phyloP scores from a whole-genome alignment of 768 basidiomycete genomes.

The Hypholoma sublateritium region DNA sequence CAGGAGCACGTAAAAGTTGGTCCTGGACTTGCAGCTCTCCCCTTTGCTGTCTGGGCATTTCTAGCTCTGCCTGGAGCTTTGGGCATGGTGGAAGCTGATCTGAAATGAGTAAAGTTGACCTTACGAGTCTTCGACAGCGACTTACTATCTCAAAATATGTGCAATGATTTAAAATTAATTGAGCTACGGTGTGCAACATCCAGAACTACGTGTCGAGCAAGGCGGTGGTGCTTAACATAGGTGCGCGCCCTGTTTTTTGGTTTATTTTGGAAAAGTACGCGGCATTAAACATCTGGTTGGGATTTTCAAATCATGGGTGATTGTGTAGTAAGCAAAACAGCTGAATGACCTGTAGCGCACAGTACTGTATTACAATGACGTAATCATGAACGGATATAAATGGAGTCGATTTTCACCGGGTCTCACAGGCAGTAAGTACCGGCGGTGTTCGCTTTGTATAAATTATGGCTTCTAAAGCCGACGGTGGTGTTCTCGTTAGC shows the following conservation, averaged over 20 bases:
- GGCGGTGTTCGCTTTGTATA: no score
- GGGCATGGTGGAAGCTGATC: constrained; percentile 7
- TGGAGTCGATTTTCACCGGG: no score
- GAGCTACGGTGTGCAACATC: constrained; percentile 6
- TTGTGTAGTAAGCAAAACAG: no score
- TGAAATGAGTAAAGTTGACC: background rate
- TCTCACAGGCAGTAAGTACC: no score
- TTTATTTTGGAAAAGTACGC: constrained; percentile 2
- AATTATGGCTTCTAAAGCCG: no score
- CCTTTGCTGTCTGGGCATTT: background rate
- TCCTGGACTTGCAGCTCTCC: background rate
- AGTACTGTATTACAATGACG: no score
- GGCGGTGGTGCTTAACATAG: constrained; percentile 6
- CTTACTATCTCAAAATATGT: background rate
- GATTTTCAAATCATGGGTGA: background rate
- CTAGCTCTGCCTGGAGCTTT: background rate
- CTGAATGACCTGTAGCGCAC: no score
- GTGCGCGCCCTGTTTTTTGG: constrained; percentile 8
- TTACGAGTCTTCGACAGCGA: background rate
- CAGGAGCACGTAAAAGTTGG: constrained; percentile 8
- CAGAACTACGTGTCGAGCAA: constrained; percentile 9
- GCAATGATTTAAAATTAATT: constrained; percentile 7
- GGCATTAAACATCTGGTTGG: background rate
- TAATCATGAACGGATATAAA: no score
- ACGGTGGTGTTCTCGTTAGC: no score